Evolutionary conservation across 352 stramenopile species (phyloP).

Genomic region (Phytopythium cucurbitacearum): DNA sequence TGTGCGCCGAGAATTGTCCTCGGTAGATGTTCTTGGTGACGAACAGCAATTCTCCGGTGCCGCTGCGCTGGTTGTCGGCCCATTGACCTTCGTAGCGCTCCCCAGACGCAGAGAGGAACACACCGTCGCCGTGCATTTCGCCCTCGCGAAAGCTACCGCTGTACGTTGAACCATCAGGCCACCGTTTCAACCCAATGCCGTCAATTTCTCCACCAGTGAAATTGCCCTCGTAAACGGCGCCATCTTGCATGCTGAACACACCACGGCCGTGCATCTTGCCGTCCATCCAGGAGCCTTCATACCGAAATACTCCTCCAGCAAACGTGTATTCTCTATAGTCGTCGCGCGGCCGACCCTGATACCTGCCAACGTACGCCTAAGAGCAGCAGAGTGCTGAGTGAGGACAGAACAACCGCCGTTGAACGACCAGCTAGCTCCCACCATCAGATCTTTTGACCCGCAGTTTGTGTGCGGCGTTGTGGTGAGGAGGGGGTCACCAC

Average conservation of each 20-base stretch:
- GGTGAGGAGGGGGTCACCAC: too few species aligned
- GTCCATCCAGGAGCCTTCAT: constrained; percentile 57
- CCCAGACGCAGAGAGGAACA: constrained; percentile 28
- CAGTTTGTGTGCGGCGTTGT: too few species aligned
- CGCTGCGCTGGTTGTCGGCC: constrained; percentile 37
- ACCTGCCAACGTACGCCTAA: constrained; percentile 36
- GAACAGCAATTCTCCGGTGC: constrained; percentile 29
- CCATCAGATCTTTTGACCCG: too few species aligned
- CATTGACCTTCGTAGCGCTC: constrained; percentile 61
- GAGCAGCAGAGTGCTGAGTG: background rate
- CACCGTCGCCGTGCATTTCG: constrained; percentile 50
- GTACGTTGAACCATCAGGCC: constrained; percentile 54
- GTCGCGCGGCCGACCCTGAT: constrained; percentile 37
- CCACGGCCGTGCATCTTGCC: constrained; percentile 59
- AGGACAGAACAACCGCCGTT: background rate
- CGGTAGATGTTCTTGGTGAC: constrained; percentile 31
- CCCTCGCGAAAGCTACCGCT: constrained; percentile 46
- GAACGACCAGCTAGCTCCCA: background rate
- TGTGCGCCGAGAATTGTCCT: constrained; percentile 37
- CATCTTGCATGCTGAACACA: constrained; percentile 30
- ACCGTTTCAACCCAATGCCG: constrained; percentile 42
- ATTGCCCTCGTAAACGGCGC: constrained; percentile 38
- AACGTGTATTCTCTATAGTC: constrained; percentile 45
- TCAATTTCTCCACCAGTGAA: constrained; percentile 66
- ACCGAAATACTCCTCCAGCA: constrained; percentile 38